These are phyloP conservation scores for Adiantum capillusveneris DNA, from an alignment of 75 land plant species.

Conservation along the genomic window DNA sequence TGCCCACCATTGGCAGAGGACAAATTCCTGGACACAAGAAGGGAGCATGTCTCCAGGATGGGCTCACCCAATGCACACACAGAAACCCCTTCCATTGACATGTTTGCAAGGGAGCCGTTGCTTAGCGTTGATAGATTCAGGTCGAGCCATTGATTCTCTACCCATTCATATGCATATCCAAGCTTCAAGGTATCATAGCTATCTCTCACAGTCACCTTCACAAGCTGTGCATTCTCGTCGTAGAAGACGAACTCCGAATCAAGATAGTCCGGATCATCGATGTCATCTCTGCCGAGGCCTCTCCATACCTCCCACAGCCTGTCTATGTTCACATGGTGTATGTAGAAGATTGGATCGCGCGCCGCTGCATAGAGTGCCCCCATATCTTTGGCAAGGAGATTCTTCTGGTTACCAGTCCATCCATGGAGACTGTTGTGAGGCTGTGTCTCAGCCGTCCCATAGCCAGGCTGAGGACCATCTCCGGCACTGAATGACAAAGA, in stretches of 20 bases:
- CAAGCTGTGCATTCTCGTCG: slow-evolving; percentile 16
- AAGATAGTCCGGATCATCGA: slow-evolving; percentile 3
- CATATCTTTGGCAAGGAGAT: slow-evolving; percentile 10
- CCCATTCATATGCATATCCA: slow-evolving; percentile 21
- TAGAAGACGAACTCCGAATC: slow-evolving; percentile 19
- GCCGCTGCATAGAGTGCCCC: slow-evolving; percentile 14
- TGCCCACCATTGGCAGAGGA: slow-evolving; percentile 21
- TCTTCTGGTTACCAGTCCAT: slow-evolving; percentile 10
- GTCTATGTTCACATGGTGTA: slow-evolving; percentile 24
- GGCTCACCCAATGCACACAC: not conserved
- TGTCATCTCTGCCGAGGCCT: slow-evolving; percentile 2
- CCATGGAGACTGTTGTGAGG: not conserved
- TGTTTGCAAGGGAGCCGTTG: not conserved
- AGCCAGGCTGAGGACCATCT: slow-evolving; percentile 10
- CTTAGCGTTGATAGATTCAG: not conserved
- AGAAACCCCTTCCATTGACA: not conserved
- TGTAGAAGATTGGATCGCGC: slow-evolving; percentile 20
- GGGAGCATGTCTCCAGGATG: not conserved
- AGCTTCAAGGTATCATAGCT: not conserved
- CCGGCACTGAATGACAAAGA: not conserved
- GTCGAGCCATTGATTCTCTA: slow-evolving; percentile 23
- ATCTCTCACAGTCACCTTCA: slow-evolving; percentile 8
- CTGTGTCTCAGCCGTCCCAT: slow-evolving; percentile 6
- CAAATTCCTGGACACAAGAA: not conserved
- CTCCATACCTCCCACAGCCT: slow-evolving; percentile 31